Evolutionary conservation across 305 asterid species (phyloP).

Genomic region (Solanum aculeatissimum): DNA sequence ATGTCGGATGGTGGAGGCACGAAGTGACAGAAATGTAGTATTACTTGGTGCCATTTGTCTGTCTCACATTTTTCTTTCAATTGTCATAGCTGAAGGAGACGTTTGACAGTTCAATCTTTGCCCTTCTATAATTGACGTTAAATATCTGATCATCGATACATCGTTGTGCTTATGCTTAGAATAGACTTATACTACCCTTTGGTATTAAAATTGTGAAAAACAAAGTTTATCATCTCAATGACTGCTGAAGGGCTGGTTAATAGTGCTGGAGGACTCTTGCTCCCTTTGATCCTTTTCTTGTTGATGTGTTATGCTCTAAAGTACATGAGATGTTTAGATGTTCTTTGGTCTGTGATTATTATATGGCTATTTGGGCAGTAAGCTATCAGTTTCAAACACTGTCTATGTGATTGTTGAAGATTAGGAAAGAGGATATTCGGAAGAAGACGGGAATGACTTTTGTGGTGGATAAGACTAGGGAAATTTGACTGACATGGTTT

Average conservation of each 20-base stretch:
- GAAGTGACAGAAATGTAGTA: slow-evolving; percentile 14
- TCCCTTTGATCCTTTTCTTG: neutral
- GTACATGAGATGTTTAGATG: neutral
- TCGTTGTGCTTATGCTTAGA: neutral
- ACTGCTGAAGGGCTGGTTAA: neutral
- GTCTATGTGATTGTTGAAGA: neutral
- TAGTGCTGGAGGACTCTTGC: neutral
- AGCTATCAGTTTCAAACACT: neutral
- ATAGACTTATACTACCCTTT: neutral
- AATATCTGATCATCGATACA: neutral
- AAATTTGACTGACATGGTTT: too few relatives aligned
- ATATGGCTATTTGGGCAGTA: neutral
- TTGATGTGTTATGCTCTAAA: neutral
- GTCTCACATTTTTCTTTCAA: neutral
- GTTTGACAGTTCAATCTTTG: neutral
- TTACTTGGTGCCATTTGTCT: neutral
- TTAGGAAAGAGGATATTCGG: neutral
- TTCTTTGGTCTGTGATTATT: neutral
- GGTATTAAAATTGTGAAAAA: neutral
- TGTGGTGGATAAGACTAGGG: too few relatives aligned
- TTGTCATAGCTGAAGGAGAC: neutral
- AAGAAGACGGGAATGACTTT: neutral
- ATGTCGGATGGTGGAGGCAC: slow-evolving; percentile 96
- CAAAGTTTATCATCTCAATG: neutral
- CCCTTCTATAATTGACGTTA: neutral